Evolutionary conservation across 345 rosid genomes (phyloP), one percentile per base, ranked within the genome.

Genomic region (Raphanus sativus): DNA sequence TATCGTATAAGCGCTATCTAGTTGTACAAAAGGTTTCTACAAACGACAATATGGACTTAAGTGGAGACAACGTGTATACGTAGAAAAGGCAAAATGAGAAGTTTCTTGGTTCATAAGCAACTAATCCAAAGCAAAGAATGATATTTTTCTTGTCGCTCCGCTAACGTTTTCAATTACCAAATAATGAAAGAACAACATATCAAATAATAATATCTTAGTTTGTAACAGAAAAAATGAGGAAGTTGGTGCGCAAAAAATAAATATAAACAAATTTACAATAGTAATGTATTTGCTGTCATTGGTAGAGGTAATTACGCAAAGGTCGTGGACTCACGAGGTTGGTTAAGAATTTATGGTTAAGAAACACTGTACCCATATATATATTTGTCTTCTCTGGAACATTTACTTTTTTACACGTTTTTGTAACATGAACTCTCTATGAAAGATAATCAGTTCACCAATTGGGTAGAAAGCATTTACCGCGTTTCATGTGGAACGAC

Each of bases 401-500:
- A 77, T 77, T 78, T 67, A 72, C n/a, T 66, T 26, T 9, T 65
- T 60, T 72, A 81, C 64, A 79, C 21, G 69, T 58, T 69, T 65
- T 54, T 21, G 76, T 69, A 45, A 62, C 82, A 79, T 67, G 74
- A 79, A 78, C 33, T 73, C 3, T 78, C 33, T 42, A 78, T 71
- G 77, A 74, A 28, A 71, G 36, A 66, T 65, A 59, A 71, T 71
- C 61, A 70, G 59, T 55, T 59, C 59, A 60, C 69, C 59, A 71
- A 71, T 71, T 70, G 66, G 67, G 52, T 71, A 71, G 79, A 65
- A 65, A 65, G 90, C 91, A 90, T 90, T 89, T 88, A 88, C 89
- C 90, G 69, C 91, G 1, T 72, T 84, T 90, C 93, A 90, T 89
- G 91, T 70, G 90, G 84, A 78, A 76, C 84, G 87, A 79, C 82